Evolutionary conservation across 2,329 filamentous ascomycete genomes (phyloP).

Genomic region (Gaeumannomyces sp.): DNA sequence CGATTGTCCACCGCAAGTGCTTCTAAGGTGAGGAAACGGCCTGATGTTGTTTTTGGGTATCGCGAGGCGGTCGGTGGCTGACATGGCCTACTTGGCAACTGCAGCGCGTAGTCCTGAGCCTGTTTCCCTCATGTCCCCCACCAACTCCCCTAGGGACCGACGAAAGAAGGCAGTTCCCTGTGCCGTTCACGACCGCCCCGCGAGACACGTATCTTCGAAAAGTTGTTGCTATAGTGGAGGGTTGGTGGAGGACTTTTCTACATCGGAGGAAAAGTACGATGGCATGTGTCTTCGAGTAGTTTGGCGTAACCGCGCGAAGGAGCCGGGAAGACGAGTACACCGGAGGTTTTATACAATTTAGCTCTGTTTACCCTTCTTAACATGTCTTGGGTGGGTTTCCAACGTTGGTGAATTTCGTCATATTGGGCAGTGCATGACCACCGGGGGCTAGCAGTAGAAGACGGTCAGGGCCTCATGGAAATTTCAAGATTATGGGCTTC

Average conservation of each 20-base stretch:
- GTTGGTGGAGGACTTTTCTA: constrained; percentile 43
- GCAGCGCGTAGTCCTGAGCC: constrained; percentile 1
- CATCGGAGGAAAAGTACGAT: constrained; percentile 34
- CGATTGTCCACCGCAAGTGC: constrained; percentile 99
- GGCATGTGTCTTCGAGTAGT: constrained; percentile 11
- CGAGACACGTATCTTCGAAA: constrained; percentile 50
- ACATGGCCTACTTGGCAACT: neutral
- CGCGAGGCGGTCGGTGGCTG: neutral
- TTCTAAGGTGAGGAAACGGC: constrained; percentile 70
- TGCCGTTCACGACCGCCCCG: neutral
- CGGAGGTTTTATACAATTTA: constrained; percentile 52
- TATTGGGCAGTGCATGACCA: neutral
- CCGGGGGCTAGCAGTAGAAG: neutral
- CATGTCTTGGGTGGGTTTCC: constrained; percentile 22
- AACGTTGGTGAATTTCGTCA: constrained; percentile 1
- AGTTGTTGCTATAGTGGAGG: constrained; percentile 50
- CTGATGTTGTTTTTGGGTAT: neutral
- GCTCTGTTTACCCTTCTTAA: constrained; percentile 23
- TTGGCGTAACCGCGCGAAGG: constrained; percentile 6
- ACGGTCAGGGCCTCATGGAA: neutral
- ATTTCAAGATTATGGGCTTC: neutral
- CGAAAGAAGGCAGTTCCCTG: neutral
- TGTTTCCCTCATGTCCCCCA: constrained; percentile 6
- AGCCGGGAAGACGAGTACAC: constrained; percentile 7
- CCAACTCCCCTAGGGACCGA: neutral